Evolutionary conservation across 345 rosid genomes (phyloP), one percentile per base, ranked within the genome.

Genomic region (Lenwebbia sp.): DNA sequence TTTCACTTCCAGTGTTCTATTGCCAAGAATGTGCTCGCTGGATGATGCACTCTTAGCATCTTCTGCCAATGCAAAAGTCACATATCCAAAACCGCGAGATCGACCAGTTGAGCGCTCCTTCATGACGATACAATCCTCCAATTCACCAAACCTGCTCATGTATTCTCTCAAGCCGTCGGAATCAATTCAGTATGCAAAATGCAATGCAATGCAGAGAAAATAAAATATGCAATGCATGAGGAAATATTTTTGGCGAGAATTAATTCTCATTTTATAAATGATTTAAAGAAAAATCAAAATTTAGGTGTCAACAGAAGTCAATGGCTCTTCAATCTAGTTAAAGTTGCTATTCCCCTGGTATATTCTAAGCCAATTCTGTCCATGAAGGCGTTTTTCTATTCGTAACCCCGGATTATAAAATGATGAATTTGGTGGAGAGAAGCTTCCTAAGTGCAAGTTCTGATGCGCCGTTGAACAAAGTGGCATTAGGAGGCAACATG

Each of bases 11-110:
- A 97, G 87, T 91, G 92, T 93, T 90, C 99, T 93, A 87, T 92
- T 95, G 28, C 99, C 98, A 85, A 97, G 95, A 88, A 86, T 92
- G 88, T 97, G 99, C 89, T 96, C 99, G 40, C 89, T 89, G 83
- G 94, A 94, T 87, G 96, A 87, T 53, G 92, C 99, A 83, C 84
- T 84, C 99, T 94, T 94, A 51, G 98, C 98, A 92, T 95, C 98
- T 83, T 96, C 95, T 83, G 85, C 89, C 3, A 93, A 92, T 85
- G 87, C 91, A 91, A 95, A 95, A 49, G 99, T 96, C 40, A 95
- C 99, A 88, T 96, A 96, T 74, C 99, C 99, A 90, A 96, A 96
- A 74, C 99, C 99, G 70, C 99, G 99, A 86, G 99, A 96, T 65
- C 99, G 94, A 55, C 99, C 99, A 0, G 99, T 92, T 49, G 97